Evolutionary conservation across 2,329 filamentous ascomycete species (phyloP).

Genomic region (Periconia sp.): DNA sequence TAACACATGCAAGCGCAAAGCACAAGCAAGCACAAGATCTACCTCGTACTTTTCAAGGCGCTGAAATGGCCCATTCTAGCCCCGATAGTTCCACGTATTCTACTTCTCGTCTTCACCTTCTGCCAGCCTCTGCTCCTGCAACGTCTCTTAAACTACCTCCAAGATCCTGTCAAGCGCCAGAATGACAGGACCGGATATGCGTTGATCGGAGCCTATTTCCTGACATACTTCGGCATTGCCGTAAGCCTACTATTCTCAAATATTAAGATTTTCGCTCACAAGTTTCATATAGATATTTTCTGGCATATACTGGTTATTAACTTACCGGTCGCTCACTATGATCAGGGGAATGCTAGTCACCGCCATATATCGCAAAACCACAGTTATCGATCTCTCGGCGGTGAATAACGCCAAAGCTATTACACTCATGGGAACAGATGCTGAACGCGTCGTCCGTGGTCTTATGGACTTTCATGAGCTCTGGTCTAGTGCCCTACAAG

Average conservation of each 20-base stretch:
- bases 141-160: constrained; percentile 8
- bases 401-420: constrained; percentile 44
- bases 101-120: constrained; percentile 9
- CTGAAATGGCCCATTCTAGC: constrained; percentile 8
- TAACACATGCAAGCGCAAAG: too few relatives aligned
- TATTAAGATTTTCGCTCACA: constrained; percentile 10
- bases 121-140: constrained; percentile 16
- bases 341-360: constrained; percentile 52
- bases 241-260: constrained; percentile 29
- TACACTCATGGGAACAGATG: constrained; percentile 55
- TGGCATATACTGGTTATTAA: constrained; percentile 22
- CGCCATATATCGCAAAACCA: constrained; percentile 58
- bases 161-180: constrained; percentile 4
- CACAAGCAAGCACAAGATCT: too few relatives aligned
- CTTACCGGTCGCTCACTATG: constrained; percentile 39
- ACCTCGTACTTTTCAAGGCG: not conserved
- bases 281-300: constrained; percentile 39
- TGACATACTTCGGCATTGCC: constrained; percentile 52
- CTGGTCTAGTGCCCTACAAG: constrained; percentile 53
- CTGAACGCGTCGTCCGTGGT: constrained; percentile 52
- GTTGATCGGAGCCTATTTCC: constrained; percentile 50
- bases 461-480: constrained; percentile 36
- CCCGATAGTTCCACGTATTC: constrained; percentile 7
- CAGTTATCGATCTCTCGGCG: constrained; percentile 32
- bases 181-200: constrained; percentile 48